phyloP scores from a whole-genome alignment of 148 eudicot species.

The Camellia lanceoleosa region DNA sequence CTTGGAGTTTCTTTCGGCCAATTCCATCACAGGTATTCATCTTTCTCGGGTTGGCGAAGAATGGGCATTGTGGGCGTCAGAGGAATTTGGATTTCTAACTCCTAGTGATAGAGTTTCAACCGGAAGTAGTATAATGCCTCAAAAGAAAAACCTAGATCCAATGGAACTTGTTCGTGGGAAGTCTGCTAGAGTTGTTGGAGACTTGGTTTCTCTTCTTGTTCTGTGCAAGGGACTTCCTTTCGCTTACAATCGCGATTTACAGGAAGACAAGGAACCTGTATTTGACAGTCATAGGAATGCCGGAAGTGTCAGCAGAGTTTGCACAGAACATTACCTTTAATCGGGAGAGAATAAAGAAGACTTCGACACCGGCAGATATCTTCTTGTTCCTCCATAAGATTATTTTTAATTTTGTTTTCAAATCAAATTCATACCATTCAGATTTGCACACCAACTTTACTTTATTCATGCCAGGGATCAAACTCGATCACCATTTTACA shows the following conservation, averaged over 20 bases:
- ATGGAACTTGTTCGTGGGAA: conserved; percentile 99
- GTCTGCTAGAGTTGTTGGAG: conserved; percentile 88
- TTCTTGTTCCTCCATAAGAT: no score
- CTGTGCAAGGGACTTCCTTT: conserved; percentile 97
- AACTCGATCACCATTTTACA: no score
- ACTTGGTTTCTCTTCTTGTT: conserved; percentile 84
- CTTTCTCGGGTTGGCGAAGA: conserved; percentile 99
- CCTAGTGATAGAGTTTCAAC: conserved; percentile 97
- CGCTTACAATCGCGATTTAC: conserved; percentile 96
- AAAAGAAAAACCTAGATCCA: conserved; percentile 98
- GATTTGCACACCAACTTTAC: no score
- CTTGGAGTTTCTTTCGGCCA: conserved; percentile 91
- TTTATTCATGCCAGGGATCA: no score
- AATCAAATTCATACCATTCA: no score
- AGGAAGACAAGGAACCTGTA: conserved; percentile 98
- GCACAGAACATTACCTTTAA: conserved; percentile 86
- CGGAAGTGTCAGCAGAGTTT: conserved; percentile 90
- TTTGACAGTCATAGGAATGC: conserved; percentile 90
- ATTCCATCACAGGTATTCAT: conserved; percentile 86
- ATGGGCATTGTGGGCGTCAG: conserved; percentile 98
- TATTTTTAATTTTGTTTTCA: no score
- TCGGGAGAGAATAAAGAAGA: conserved; percentile 57
- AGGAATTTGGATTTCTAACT: conserved; percentile 89
- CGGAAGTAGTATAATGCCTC: conserved; percentile 99
- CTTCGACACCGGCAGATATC: no score